Evolutionary conservation across 148 eudicot genomes (phyloP), one percentile per base, ranked within the genome.

Genomic region (Rhododendron vialii): DNA sequence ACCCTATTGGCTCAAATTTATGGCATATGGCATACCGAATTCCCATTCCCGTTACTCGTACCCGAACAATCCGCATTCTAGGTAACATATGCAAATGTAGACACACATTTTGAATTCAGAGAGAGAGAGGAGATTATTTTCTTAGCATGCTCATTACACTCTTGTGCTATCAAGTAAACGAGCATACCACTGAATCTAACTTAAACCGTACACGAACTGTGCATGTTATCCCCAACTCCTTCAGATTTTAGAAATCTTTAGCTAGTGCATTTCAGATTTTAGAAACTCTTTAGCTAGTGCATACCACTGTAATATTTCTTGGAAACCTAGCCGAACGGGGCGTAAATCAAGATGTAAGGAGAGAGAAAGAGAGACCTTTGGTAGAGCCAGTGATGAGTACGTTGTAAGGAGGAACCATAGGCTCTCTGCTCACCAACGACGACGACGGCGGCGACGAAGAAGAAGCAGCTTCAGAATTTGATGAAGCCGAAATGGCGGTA

Each of bases 301-400:
- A 47, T 47, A 47, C 50, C 45, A 41, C 45, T 41, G 45, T 6
- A 41, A 41, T 41, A 41, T 41, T 41, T 41, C 45, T 59, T 8
- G 26, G 13, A 26, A 65, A 20, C 65, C 73, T 26, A 65, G 33
- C 33, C 14, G 10, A 61, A 61, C 69, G 69, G 69, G 6, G 3
- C 12, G 14, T 9, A n/a, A 65, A 65, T 65, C 73, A 10, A 28
- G 35, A 47, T 47, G 50, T 1, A 12, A 9, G 50, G 50, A 28
- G 15, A 28, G 75, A 7, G 47, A 35, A 22, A 30, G 30, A 15
- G 1, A 53, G 5, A 90, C 98, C 98, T 93, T 93, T 96, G 28
- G 95, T 88, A 12, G 98, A 93, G 63, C 99, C 99, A 76, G 98
- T 96, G 85, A 96, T 96, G 85, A 96, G 87, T 53, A 96, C 95